A percentile compares a stretch with the other conserved stretches of the same genome.
Conservation (phyloP, 768 basidiomycete genomes). For the Clitopilus passeckerianus region DNA sequence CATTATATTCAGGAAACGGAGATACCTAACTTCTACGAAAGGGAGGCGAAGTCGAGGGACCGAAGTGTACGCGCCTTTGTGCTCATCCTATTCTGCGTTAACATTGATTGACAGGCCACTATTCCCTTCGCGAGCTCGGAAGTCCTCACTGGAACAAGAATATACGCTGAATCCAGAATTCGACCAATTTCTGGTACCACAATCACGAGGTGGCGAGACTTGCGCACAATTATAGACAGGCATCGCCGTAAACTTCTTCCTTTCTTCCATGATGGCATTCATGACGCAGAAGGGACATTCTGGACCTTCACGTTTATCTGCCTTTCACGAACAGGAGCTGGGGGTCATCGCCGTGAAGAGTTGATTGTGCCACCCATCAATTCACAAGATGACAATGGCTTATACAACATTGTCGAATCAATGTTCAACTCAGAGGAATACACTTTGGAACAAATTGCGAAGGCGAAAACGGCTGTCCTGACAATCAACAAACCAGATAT, state of each 20-base stretch:
- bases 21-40: not conserved
- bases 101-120: not conserved
- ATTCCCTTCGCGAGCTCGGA: not conserved
- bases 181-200: no score
- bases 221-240: not conserved
- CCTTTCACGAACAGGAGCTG: not conserved
- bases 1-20: not conserved
- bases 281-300: not conserved
- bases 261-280: not conserved
- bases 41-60: not conserved
- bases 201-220: not conserved
- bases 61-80: not conserved
- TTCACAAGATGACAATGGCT: not conserved
- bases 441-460: not conserved
- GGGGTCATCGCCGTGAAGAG: not conserved
- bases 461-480: not conserved
- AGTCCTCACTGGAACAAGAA: not conserved
- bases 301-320: constrained; percentile 1
- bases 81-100: not conserved
- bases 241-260: not conserved
- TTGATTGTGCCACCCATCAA: not conserved
- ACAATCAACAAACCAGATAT: not conserved
- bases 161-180: not conserved
- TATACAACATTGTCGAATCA: no score
- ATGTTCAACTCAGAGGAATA: not conserved